Conservation (phyloP, 371 early-diverging fungal genomes). For the Mucor lusitanicus region DNA sequence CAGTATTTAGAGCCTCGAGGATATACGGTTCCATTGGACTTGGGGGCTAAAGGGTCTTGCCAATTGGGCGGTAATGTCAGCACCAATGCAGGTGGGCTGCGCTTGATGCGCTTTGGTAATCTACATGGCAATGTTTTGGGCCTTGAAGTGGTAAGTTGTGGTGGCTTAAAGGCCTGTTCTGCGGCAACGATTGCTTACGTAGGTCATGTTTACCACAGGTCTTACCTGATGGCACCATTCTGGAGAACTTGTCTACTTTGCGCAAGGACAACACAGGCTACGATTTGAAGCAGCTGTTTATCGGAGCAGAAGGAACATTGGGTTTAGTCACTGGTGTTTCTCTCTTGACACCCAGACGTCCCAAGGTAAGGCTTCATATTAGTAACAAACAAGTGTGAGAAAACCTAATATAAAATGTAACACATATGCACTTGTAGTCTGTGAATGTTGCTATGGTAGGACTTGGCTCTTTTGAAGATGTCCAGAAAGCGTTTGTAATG, state of each 20-base stretch:
- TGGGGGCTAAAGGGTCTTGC: slow-evolving; percentile 87
- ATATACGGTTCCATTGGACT: slow-evolving; percentile 83
- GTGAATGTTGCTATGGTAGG: slow-evolving; percentile 48
- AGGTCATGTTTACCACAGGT: slow-evolving; percentile 37
- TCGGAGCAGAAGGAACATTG: slow-evolving; percentile 95
- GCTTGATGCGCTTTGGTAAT: slow-evolving; percentile 89
- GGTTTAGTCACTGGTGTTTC: slow-evolving; percentile 92
- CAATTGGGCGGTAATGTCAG: slow-evolving; percentile 95
- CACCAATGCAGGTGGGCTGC: slow-evolving; percentile 95
- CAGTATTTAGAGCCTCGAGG: slow-evolving; percentile 75
- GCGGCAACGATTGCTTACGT: not conserved
- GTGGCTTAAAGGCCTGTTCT: not conserved
- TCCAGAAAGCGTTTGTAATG: slow-evolving; percentile 45
- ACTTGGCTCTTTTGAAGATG: slow-evolving; percentile 41
- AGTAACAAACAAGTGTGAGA: not conserved
- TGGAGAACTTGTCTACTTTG: slow-evolving; percentile 79
- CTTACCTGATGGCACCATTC: slow-evolving; percentile 85
- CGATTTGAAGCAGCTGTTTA: slow-evolving; percentile 93
- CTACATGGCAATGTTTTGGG: slow-evolving; percentile 91
- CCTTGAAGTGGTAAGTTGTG: slow-evolving; percentile 63
- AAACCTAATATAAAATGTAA: not conserved
- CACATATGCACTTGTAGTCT: slow-evolving; percentile 18
- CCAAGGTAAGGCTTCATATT: slow-evolving; percentile 15
- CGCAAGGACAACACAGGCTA: slow-evolving; percentile 92
- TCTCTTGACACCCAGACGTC: slow-evolving; percentile 16